These are phyloP conservation scores for Triangularia setosa DNA, from an alignment of 2,329 filamentous ascomycete genomes.

Conservation along the genomic window DNA sequence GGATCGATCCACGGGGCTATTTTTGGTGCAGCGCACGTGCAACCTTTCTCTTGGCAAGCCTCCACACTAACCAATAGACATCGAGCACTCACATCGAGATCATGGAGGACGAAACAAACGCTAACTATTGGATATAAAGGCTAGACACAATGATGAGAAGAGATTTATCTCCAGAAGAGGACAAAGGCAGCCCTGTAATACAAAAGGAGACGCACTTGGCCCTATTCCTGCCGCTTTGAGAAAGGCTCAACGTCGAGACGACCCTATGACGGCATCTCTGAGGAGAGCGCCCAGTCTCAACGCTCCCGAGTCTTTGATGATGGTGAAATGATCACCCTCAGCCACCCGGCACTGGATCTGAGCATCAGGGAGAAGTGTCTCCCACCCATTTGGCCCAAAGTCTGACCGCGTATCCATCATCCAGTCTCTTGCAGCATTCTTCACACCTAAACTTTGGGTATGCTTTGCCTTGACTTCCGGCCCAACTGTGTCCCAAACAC, in stretches of 20 bases:
- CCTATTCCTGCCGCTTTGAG: background rate
- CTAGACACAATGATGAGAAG: background rate
- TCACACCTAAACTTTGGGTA: background rate
- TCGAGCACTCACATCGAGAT: background rate
- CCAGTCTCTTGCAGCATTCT: slow-evolving; percentile 13
- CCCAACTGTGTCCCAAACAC: slow-evolving; percentile 15
- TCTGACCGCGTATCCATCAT: slow-evolving; percentile 11
- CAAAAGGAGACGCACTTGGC: background rate
- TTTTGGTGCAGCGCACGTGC: background rate
- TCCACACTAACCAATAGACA: background rate
- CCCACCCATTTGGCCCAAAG: slow-evolving; percentile 11
- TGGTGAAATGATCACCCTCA: slow-evolving; percentile 15
- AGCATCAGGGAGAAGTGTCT: slow-evolving; percentile 2
- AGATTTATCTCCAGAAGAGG: background rate
- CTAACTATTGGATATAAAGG: background rate
- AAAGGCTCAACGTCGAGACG: background rate
- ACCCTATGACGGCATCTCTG: background rate
- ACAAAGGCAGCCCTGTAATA: background rate
- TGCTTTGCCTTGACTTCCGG: background rate
- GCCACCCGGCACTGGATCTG: slow-evolving; percentile 9
- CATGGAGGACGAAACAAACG: background rate
- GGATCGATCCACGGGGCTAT: background rate
- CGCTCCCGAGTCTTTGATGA: slow-evolving; percentile 13
- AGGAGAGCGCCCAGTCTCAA: slow-evolving; percentile 3
- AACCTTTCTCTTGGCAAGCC: background rate